These are phyloP conservation scores for Colletotrichum siamense DNA, from an alignment of 2,329 filamentous ascomycete species.

Conservation along the genomic window DNA sequence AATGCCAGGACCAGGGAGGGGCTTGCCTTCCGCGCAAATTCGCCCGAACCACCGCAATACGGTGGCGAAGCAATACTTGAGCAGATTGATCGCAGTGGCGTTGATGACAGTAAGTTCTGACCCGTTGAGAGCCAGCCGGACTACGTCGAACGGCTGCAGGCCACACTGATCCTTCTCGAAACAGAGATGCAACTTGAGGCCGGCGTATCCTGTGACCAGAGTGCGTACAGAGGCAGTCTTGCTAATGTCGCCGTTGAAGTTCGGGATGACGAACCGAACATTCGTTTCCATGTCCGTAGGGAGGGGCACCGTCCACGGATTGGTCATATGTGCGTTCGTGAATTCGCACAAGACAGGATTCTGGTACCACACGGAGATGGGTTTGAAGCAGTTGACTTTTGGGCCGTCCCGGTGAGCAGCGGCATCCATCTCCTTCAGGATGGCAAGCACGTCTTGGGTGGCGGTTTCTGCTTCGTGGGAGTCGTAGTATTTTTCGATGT, in stretches of 20 bases:
- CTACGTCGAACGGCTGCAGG: background rate
- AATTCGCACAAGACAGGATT: background rate
- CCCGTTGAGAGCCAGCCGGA: background rate
- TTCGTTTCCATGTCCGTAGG: background rate
- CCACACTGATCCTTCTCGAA: background rate
- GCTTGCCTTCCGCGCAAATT: background rate
- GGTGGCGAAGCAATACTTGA: background rate
- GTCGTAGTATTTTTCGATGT: background rate
- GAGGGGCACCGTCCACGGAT: background rate
- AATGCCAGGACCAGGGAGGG: background rate
- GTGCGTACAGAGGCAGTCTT: background rate
- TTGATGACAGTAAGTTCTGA: background rate
- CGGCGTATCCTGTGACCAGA: background rate
- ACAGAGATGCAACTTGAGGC: background rate
- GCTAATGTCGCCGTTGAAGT: background rate
- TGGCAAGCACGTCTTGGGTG: background rate
- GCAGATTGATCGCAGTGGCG: background rate
- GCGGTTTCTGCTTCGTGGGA: background rate
- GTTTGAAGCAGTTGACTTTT: background rate
- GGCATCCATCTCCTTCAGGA: background rate
- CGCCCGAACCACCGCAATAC: background rate
- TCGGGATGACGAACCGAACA: background rate
- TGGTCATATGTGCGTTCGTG: fast-evolving
- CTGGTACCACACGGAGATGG: background rate
- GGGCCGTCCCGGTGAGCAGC: background rate